A percentile compares a stretch with the other conserved stretches of the same genome.
These are phyloP conservation scores for Meripilus lineatus DNA, from an alignment of 1,284 basidiomycete genomes.

Conservation along the genomic window DNA sequence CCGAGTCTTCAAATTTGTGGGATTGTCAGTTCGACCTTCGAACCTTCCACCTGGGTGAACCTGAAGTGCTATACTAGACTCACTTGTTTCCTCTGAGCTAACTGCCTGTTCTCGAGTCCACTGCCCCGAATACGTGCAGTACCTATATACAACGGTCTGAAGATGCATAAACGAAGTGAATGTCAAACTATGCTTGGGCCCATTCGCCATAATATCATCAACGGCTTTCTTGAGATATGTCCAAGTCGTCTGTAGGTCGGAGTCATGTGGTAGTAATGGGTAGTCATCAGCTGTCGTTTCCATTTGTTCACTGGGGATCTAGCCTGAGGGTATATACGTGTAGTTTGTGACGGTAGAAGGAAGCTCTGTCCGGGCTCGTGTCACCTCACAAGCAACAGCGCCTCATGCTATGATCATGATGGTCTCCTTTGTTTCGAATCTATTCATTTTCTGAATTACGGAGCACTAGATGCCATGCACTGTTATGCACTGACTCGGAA, in stretches of 20 bases:
- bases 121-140: conserved; percentile 90
- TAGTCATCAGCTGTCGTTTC: conserved; percentile 20
- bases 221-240: conserved; percentile 84
- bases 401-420: too few relatives aligned
- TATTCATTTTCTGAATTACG: too few relatives aligned
- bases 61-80: conserved; percentile 30
- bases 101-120: conserved; percentile 51
- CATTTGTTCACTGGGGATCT: conserved; percentile 13
- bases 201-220: conserved; percentile 92
- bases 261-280: conserved; percentile 57
- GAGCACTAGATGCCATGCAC: too few relatives aligned
- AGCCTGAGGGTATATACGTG: conserved; percentile 2
- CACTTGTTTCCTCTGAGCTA: conserved; percentile 56
- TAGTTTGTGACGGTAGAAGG: conserved; percentile 15
- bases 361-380: conserved; percentile 9
- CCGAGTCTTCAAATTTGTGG: conserved; percentile 78
- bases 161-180: conserved; percentile 91
- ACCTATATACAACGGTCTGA: conserved; percentile 95
- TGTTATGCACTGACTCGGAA: too few relatives aligned
- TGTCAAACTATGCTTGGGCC: conserved; percentile 82
- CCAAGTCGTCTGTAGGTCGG: conserved; percentile 86
- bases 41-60: conserved; percentile 13
- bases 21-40: conserved; percentile 10
- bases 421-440: too few relatives aligned
- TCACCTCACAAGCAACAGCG: neutral